A percentile compares a stretch with the other conserved stretches of the same genome.
phyloP scores from a whole-genome alignment of 441 rosid species.

The Populus trichocarpa region DNA sequence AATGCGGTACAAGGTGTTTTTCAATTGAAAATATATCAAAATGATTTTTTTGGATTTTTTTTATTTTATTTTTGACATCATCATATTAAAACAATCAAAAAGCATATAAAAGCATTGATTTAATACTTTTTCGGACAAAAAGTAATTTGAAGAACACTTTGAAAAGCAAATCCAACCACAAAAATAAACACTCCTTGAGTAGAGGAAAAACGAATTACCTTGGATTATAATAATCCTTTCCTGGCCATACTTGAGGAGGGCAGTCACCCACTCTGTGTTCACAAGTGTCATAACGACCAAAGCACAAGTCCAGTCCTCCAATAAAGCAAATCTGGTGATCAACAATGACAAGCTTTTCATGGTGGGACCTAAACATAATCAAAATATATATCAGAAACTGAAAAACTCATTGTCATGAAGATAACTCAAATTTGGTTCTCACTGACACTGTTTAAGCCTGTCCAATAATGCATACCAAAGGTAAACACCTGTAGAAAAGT shows the following conservation, averaged over 20 bases:
- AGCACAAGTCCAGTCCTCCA: conserved; percentile 97
- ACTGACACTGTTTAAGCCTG: neutral
- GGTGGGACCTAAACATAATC: conserved; percentile 82
- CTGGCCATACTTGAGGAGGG: conserved; percentile 86
- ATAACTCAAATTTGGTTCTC: conserved; percentile 12
- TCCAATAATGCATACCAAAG: conserved; percentile 67
- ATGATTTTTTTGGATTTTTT: too few relatives aligned
- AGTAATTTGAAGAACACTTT: too few relatives aligned
- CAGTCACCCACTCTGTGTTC: conserved; percentile 87
- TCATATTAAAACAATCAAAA: too few relatives aligned
- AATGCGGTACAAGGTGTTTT: too few relatives aligned
- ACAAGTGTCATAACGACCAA: conserved; percentile 92
- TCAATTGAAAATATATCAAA: too few relatives aligned
- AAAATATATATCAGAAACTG: conserved; percentile 31
- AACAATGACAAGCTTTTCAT: conserved; percentile 92
- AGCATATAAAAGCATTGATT: too few relatives aligned
- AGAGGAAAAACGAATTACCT: conserved; percentile 45
- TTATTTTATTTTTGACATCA: too few relatives aligned
- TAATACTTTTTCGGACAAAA: too few relatives aligned
- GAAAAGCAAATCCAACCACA: too few relatives aligned
- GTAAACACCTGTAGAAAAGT: conserved; percentile 91
- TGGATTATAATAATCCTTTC: conserved; percentile 98
- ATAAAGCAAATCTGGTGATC: conserved; percentile 92
- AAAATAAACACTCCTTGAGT: neutral
- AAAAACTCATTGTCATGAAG: conserved; percentile 12